Conservation (phyloP, 2,329 filamentous ascomycete genomes). For the Metarhizium guizhouense region DNA sequence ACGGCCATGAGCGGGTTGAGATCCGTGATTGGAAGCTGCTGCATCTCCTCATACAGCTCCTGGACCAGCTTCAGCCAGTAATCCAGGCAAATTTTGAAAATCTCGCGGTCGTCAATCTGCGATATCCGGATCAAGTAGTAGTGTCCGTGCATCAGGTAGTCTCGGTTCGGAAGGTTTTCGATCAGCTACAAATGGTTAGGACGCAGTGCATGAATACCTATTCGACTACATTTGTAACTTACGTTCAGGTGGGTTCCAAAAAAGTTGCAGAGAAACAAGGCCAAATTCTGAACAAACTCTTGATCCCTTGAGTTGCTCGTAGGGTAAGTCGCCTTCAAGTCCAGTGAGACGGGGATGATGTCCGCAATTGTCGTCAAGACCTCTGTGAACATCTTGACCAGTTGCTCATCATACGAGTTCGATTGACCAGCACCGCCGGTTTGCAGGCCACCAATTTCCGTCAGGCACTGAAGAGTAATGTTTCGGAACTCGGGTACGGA, state of each 20-base stretch:
- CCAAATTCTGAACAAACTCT: constrained; percentile 95
- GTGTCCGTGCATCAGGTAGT: constrained; percentile 91
- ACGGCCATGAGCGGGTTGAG: constrained; percentile 82
- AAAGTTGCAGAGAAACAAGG: constrained; percentile 93
- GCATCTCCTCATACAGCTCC: constrained; percentile 98
- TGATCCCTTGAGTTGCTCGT: constrained; percentile 89
- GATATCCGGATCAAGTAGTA: constrained; percentile 98
- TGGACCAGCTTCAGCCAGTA: constrained; percentile 99
- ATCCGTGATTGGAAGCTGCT: constrained; percentile 86
- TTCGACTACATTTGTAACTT: constrained; percentile 15
- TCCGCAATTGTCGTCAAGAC: constrained; percentile 86
- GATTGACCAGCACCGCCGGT: constrained; percentile 61
- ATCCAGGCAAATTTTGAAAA: constrained; percentile 98
- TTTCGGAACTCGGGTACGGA: constrained; percentile 94
- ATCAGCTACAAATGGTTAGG: constrained; percentile 52
- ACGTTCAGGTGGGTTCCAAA: constrained; percentile 88
- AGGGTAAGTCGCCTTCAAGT: constrained; percentile 85
- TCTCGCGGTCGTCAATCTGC: constrained; percentile 96
- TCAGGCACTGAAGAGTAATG: constrained; percentile 90
- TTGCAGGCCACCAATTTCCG: constrained; percentile 90
- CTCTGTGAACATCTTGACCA: constrained; percentile 97
- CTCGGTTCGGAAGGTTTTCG: constrained; percentile 88
- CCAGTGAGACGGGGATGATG: constrained; percentile 84
- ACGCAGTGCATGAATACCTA: constrained; percentile 8
- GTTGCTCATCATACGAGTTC: constrained; percentile 83